Evolutionary conservation across 345 rosid genomes (phyloP).

Genomic region (Mallotus nudiflorus): DNA sequence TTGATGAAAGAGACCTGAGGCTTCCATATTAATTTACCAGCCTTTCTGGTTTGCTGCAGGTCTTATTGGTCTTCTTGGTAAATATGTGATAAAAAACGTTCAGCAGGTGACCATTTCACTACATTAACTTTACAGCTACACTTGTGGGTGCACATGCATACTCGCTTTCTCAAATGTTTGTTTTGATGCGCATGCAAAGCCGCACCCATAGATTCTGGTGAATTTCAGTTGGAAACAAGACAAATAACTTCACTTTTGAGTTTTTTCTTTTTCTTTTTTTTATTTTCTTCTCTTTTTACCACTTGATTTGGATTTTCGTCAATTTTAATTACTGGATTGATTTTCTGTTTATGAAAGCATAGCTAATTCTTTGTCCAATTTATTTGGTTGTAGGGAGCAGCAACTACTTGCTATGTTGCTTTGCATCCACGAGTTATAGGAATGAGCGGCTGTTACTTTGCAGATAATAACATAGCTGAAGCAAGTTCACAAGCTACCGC

Average conservation of each 20-base stretch:
- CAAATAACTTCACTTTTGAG: background rate
- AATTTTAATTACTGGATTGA: background rate
- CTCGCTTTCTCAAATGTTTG: background rate
- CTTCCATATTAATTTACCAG: background rate
- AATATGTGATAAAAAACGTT: conserved; percentile 6
- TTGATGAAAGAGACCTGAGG: background rate
- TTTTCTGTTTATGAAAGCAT: background rate
- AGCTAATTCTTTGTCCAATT: no score
- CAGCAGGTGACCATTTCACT: conserved; percentile 2
- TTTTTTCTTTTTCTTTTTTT: background rate
- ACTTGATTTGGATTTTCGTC: background rate
- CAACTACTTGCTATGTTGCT: conserved; percentile 21
- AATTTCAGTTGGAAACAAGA: background rate
- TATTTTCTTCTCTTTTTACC: background rate
- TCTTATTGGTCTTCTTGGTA: conserved; percentile 4
- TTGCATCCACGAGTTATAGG: conserved; percentile 24
- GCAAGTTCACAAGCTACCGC: conserved; percentile 10
- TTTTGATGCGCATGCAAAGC: background rate
- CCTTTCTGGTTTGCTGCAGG: conserved; percentile 6
- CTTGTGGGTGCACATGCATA: background rate
- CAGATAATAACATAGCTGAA: conserved; percentile 6
- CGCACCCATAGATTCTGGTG: background rate
- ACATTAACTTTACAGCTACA: background rate
- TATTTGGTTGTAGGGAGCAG: conserved; percentile 16
- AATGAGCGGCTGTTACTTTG: conserved; percentile 4